Evolutionary conservation across 2,329 filamentous ascomycete genomes (phyloP).

Genomic region (Epichloe uncinata): DNA sequence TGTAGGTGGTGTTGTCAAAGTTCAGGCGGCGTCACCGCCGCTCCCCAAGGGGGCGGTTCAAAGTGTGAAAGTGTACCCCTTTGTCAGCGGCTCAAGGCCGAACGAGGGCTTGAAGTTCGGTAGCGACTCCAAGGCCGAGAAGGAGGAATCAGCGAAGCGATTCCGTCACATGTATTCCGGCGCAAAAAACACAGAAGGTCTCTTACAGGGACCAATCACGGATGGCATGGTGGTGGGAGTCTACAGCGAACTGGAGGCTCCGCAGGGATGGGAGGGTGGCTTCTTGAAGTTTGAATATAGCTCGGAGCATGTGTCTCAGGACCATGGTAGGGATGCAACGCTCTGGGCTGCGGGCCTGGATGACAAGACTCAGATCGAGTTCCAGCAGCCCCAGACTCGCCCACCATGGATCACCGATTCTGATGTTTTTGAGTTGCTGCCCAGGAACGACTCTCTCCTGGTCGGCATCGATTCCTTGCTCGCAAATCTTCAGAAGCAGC

Average conservation of each 20-base stretch:
- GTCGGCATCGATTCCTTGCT: slow-evolving; percentile 77
- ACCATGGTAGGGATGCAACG: slow-evolving; percentile 32
- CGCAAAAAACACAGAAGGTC: slow-evolving; percentile 37
- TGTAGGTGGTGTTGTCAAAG: slow-evolving; percentile 74
- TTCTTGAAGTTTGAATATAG: slow-evolving; percentile 59
- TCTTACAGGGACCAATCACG: slow-evolving; percentile 75
- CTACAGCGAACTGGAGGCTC: slow-evolving; percentile 38
- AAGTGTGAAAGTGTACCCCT: slow-evolving; percentile 69
- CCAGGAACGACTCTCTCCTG: slow-evolving; percentile 46
- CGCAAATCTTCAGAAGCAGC: slow-evolving; percentile 56
- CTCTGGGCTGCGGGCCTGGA: slow-evolving; percentile 72
- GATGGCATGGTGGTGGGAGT: slow-evolving; percentile 68
- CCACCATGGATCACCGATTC: slow-evolving; percentile 41
- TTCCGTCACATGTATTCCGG: slow-evolving; percentile 60
- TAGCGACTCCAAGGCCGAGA: slow-evolving; percentile 71
- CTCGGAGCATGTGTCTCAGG: slow-evolving; percentile 21
- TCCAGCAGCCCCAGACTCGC: slow-evolving; percentile 59
- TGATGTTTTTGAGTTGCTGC: slow-evolving; percentile 37
- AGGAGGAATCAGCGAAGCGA: slow-evolving; percentile 60
- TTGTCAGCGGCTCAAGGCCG: slow-evolving; percentile 44
- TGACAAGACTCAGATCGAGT: slow-evolving; percentile 56
- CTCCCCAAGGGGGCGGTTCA: slow-evolving; percentile 52
- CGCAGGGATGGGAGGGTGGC: slow-evolving; percentile 66
- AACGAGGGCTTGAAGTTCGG: slow-evolving; percentile 69
- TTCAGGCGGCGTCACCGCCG: slow-evolving; percentile 68